A percentile compares a stretch with the other conserved stretches of the same genome.
phyloP scores from a whole-genome alignment of 73 alveolate species.

The Paramecium bursaria region DNA sequence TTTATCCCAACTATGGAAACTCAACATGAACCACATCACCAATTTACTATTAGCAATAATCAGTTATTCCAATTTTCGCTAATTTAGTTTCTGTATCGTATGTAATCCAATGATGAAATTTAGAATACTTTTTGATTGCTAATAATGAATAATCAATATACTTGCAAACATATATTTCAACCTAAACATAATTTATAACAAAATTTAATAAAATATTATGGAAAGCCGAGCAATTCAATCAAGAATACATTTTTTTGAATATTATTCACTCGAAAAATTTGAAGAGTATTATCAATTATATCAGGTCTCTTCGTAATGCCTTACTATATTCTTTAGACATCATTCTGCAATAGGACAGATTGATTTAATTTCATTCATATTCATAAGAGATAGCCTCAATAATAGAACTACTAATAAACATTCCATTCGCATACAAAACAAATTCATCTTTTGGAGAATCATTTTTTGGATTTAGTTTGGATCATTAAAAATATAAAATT shows the following conservation, averaged over 20 bases:
- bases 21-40: constrained; percentile 89
- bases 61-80: constrained; percentile 86
- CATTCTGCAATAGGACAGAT: constrained; percentile 13
- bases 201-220: constrained; percentile 19
- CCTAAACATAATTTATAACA: neutral
- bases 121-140: constrained; percentile 71
- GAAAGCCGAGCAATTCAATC: neutral
- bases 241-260: constrained; percentile 49
- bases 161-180: constrained; percentile 43
- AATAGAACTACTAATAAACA: constrained; percentile 22
- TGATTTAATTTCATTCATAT: constrained; percentile 20
- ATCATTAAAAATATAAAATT: neutral
- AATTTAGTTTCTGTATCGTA: constrained; percentile 74
- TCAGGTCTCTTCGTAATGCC: constrained; percentile 26
- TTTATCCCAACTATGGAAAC: constrained; percentile 72
- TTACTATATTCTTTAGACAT: constrained; percentile 6
- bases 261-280: constrained; percentile 37
- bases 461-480: neutral
- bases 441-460: constrained; percentile 35
- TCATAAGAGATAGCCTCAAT: constrained; percentile 1
- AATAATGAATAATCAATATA: constrained; percentile 1
- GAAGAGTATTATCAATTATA: neutral
- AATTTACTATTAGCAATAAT: constrained; percentile 79
- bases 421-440: constrained; percentile 20
- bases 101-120: constrained; percentile 85